A percentile compares a stretch with the other conserved stretches of the same genome.
Conservation (phyloP, 192 early-diverging fungal genomes). For the Kickxella alabastrina region DNA sequence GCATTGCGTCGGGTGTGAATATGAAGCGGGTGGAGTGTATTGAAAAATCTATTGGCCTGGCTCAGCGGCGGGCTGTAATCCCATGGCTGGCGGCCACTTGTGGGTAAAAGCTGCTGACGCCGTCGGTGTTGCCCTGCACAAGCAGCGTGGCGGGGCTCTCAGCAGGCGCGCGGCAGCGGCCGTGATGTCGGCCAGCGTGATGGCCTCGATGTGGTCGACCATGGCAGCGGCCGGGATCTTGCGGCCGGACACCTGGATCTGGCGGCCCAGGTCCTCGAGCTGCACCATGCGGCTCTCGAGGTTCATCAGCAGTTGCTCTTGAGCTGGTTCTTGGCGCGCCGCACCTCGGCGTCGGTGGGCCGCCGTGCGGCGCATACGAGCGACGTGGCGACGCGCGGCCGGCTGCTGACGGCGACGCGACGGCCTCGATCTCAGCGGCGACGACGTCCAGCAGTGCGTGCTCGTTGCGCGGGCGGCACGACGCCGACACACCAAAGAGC, state of each 20-base stretch:
- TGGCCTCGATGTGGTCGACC: slow-evolving; percentile 73
- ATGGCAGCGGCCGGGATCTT: slow-evolving; percentile 74
- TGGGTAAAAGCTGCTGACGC: slow-evolving; percentile 28
- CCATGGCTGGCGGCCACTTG: slow-evolving; percentile 34
- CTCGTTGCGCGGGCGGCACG: slow-evolving; percentile 76
- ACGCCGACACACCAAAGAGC: slow-evolving; percentile 88
- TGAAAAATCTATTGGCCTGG: too few species aligned
- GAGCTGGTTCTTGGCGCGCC: slow-evolving; percentile 93
- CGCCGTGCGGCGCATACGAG: slow-evolving; percentile 36
- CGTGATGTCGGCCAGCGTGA: slow-evolving; percentile 70
- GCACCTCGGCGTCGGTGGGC: slow-evolving; percentile 58
- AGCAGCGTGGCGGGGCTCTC: slow-evolving; percentile 63
- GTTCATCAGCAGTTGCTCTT: slow-evolving; percentile 91
- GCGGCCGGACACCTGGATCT: slow-evolving; percentile 67
- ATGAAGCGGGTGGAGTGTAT: too few species aligned
- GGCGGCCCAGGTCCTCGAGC: slow-evolving; percentile 91
- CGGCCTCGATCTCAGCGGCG: slow-evolving; percentile 72
- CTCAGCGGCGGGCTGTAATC: too few species aligned
- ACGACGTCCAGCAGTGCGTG: slow-evolving; percentile 75
- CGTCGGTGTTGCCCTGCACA: slow-evolving; percentile 57
- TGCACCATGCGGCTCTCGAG: slow-evolving; percentile 90
- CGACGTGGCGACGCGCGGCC: slow-evolving; percentile 31
- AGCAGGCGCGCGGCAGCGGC: slow-evolving; percentile 68
- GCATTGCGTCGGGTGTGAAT: too few species aligned
- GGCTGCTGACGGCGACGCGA: slow-evolving; percentile 53